Conservation (phyloP, 2,329 filamentous ascomycete species). For the Epichloe uncinata region DNA sequence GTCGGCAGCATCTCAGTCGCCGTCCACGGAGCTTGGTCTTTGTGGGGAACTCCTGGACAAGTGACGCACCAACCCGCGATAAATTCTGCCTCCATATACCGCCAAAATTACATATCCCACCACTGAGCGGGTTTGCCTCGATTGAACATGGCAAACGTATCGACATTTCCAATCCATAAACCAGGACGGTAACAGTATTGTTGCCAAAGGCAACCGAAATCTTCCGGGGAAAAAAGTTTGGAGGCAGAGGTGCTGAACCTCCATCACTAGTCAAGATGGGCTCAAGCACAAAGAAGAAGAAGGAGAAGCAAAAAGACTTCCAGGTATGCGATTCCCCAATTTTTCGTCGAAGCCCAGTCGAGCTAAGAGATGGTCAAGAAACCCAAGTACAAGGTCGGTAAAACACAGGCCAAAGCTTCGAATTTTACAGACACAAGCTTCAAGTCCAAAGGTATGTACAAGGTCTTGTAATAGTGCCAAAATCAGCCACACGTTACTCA, state of each 20-base stretch:
- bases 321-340: constrained; percentile 36
- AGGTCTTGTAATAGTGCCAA: not conserved
- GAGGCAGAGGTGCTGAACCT: not conserved
- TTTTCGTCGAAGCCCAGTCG: not conserved
- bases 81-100: constrained; percentile 30
- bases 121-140: not conserved
- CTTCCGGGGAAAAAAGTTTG: not conserved
- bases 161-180: not conserved
- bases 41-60: not conserved
- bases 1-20: not conserved
- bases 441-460: constrained; percentile 60
- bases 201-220: not conserved
- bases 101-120: constrained; percentile 27
- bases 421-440: constrained; percentile 96
- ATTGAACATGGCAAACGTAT: not conserved
- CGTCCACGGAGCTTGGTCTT: not conserved
- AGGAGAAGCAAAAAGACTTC: constrained; percentile 95
- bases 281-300: constrained; percentile 79
- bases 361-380: constrained; percentile 42
- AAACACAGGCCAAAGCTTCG: constrained; percentile 71
- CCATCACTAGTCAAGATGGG: constrained; percentile 45
- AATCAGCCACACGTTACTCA: not conserved
- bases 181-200: not conserved
- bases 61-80: not conserved
- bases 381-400: constrained; percentile 89